Conservation (phyloP, 768 basidiomycete genomes). For the Termitomyces sp. region DNA sequence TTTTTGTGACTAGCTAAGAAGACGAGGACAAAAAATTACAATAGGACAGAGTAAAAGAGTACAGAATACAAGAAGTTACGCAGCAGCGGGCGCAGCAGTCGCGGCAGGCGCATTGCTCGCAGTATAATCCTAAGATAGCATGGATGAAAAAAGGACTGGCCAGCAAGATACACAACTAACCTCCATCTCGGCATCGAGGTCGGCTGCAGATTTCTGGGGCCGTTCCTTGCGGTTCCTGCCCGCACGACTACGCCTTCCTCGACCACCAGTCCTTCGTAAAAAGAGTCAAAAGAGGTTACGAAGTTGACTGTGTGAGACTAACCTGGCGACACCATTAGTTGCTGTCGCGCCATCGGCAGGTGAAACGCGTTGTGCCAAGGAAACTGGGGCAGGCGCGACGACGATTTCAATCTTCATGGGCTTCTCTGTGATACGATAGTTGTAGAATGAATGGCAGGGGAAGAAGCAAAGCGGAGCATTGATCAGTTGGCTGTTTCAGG, state of each 20-base stretch:
- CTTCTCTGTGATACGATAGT: constrained; percentile 61
- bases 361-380: constrained; percentile 83
- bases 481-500: constrained; percentile 47
- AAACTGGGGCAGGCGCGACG: constrained; percentile 72
- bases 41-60: constrained; percentile 14
- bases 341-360: constrained; percentile 45
- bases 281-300: constrained; percentile 3
- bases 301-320: constrained; percentile 12
- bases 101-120: constrained; percentile 52
- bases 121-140: constrained; percentile 58
- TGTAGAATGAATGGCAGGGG: constrained; percentile 22
- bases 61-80: constrained; percentile 20
- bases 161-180: constrained; percentile 36
- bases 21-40: constrained; percentile 14
- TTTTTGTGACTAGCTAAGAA: constrained; percentile 12
- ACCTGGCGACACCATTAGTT: constrained; percentile 31
- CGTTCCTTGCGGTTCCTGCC: constrained; percentile 53
- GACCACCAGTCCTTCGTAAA: constrained; percentile 29
- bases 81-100: constrained; percentile 23
- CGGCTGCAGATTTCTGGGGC: constrained; percentile 78
- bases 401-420: constrained; percentile 99
- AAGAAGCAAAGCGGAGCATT: constrained; percentile 39
- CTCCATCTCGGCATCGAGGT: constrained; percentile 98
- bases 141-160: constrained; percentile 2
- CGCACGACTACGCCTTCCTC: constrained; percentile 46